phyloP scores from a whole-genome alignment of 352 stramenopile genomes.

The Thraustotheca clavata region DNA sequence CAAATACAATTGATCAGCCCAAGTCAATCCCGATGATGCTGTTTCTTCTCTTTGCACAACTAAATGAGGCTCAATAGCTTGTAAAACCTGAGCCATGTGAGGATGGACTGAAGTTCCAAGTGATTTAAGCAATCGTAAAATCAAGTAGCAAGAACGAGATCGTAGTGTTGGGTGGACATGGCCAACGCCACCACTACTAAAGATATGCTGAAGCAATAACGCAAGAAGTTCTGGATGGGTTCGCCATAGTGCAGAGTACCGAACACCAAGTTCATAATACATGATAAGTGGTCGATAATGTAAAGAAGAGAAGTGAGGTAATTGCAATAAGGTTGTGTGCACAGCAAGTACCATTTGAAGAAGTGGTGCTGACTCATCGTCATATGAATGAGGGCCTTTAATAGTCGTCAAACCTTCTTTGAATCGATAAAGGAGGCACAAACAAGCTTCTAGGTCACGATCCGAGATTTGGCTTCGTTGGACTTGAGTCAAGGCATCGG shows the following conservation, averaged over 20 bases:
- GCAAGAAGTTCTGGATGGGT: slow-evolving; percentile 54
- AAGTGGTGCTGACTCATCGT: slow-evolving; percentile 55
- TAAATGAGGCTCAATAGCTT: slow-evolving; percentile 53
- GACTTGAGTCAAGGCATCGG: slow-evolving; percentile 46
- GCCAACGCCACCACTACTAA: slow-evolving; percentile 59
- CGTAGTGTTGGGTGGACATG: slow-evolving; percentile 48
- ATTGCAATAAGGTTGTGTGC: slow-evolving; percentile 45
- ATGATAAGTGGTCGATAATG: slow-evolving; percentile 54
- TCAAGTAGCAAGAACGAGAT: slow-evolving; percentile 78
- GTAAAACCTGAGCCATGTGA: slow-evolving; percentile 66
- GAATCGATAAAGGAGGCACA: slow-evolving; percentile 74
- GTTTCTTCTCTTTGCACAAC: slow-evolving; percentile 36
- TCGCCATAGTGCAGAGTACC: slow-evolving; percentile 68
- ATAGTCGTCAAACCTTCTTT: slow-evolving; percentile 66
- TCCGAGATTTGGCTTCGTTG: slow-evolving; percentile 31
- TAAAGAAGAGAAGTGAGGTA: slow-evolving; percentile 25
- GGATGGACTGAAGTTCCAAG: slow-evolving; percentile 57
- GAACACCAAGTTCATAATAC: slow-evolving; percentile 74
- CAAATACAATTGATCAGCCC: slow-evolving; percentile 76
- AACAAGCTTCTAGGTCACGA: slow-evolving; percentile 63
- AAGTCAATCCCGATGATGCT: slow-evolving; percentile 36
- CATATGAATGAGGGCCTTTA: slow-evolving; percentile 51
- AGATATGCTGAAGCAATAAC: slow-evolving; percentile 74
- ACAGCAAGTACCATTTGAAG: slow-evolving; percentile 60
- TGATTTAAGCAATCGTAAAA: slow-evolving; percentile 69